Percentiles rank a stretch among this genome's conserved stretches.
Evolutionary conservation across 208 protist species (phyloP).

Genomic region (Leishmania tarentolae): DNA sequence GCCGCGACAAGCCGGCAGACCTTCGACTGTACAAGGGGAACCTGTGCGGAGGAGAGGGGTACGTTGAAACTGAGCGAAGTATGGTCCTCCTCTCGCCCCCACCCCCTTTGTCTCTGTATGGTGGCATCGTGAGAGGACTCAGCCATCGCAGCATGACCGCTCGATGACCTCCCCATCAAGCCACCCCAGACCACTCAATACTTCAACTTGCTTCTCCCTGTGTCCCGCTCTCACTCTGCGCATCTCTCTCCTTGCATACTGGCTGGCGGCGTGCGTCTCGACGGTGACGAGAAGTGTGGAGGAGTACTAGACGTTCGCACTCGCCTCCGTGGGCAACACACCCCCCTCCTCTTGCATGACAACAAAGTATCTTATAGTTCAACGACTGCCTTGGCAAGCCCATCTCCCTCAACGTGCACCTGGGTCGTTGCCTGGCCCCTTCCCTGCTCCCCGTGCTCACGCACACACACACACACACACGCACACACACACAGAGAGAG

Average conservation of each 20-base stretch:
- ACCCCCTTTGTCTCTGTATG: background rate
- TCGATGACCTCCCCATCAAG: background rate
- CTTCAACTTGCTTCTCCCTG: background rate
- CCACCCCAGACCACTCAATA: background rate
- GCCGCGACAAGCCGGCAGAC: background rate
- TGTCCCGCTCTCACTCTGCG: background rate
- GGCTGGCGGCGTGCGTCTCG: background rate
- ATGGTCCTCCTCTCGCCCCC: background rate
- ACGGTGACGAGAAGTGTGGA: background rate
- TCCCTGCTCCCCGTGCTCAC: background rate
- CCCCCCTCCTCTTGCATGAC: background rate
- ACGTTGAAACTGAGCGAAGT: background rate
- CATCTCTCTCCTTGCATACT: background rate
- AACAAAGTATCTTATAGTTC: background rate
- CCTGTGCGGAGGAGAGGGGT: too few species aligned
- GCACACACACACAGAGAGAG: background rate
- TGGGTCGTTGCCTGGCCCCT: background rate
- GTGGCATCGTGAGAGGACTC: background rate
- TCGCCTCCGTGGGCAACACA: background rate
- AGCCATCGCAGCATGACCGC: background rate
- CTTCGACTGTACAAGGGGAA: background rate
- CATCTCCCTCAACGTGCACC: background rate
- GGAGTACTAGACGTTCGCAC: background rate
- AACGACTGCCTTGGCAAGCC: background rate
- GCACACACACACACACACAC: background rate